Percentiles rank a stretch among this genome's conserved stretches.
Evolutionary conservation across 1,139 yeast species (phyloP).

Genomic region (Saccharomyces hybrid): DNA sequence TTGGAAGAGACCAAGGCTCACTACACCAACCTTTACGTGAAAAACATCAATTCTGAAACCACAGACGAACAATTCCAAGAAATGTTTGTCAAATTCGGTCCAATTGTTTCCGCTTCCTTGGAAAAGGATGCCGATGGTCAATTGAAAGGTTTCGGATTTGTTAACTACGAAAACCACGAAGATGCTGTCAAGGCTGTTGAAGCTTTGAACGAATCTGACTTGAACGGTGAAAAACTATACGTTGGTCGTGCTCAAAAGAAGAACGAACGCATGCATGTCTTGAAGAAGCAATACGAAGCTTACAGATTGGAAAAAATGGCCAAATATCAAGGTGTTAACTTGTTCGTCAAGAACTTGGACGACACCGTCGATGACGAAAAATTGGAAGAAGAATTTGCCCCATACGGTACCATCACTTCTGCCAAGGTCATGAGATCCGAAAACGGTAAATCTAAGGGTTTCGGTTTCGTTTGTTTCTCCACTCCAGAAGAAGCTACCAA

Average conservation of each 20-base stretch:
- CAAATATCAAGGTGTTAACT: conserved; percentile 96
- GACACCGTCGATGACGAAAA: conserved; percentile 86
- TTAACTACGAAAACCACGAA: conserved; percentile 82
- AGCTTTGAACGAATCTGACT: conserved; percentile 79
- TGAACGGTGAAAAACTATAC: conserved; percentile 76
- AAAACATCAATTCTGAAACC: conserved; percentile 73
- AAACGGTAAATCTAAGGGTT: conserved; percentile 91
- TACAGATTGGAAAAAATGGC: conserved; percentile 86
- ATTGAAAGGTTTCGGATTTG: conserved; percentile 93
- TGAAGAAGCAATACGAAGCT: conserved; percentile 90
- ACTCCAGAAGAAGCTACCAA: conserved; percentile 98
- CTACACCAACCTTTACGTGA: conserved; percentile 91
- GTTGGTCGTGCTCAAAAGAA: conserved; percentile 99
- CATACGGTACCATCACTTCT: conserved; percentile 91
- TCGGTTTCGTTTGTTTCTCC: conserved; percentile 97
- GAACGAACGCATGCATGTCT: conserved; percentile 94
- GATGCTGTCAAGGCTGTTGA: conserved; percentile 89
- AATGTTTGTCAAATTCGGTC: conserved; percentile 68
- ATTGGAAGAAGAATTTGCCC: conserved; percentile 85
- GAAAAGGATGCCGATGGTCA: conserved; percentile 82
- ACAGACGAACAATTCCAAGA: conserved; percentile 67
- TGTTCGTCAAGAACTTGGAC: conserved; percentile 93
- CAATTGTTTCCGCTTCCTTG: conserved; percentile 75
- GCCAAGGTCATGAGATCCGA: conserved; percentile 97
- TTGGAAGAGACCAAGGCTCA: conserved; percentile 85